A percentile compares a stretch with the other conserved stretches of the same genome.
Conservation (phyloP, 2,329 filamentous ascomycete genomes). For the Massarina eburnea region DNA sequence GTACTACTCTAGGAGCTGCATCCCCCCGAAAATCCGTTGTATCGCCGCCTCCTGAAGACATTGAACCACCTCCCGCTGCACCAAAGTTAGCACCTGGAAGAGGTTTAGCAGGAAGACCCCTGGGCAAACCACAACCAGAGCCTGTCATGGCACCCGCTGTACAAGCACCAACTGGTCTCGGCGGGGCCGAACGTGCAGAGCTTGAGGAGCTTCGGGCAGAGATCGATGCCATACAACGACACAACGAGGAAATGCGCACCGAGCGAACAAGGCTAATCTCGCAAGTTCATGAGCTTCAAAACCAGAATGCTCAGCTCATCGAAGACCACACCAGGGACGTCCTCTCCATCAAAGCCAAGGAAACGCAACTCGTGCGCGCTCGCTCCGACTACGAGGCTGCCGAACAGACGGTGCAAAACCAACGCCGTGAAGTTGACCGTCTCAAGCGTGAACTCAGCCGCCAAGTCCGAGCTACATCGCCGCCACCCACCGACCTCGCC, state of each 20-base stretch:
- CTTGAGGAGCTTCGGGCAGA: constrained; percentile 83
- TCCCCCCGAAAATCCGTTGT: constrained; percentile 48
- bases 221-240: constrained; percentile 74
- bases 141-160: constrained; percentile 50
- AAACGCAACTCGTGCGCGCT: constrained; percentile 92
- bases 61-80: constrained; percentile 49
- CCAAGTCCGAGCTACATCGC: constrained; percentile 56
- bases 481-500: constrained; percentile 51
- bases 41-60: constrained; percentile 52
- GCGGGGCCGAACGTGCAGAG: constrained; percentile 84
- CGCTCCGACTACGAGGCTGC: constrained; percentile 87
- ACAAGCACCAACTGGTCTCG: constrained; percentile 63
- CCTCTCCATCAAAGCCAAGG: constrained; percentile 95
- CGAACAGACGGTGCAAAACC: constrained; percentile 80
- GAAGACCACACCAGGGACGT: constrained; percentile 97
- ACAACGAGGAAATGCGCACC: constrained; percentile 77
- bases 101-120: constrained; percentile 81
- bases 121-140: constrained; percentile 83
- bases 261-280: constrained; percentile 81
- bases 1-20: constrained; percentile 28
- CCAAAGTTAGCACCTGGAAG: constrained; percentile 66
- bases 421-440: constrained; percentile 85
- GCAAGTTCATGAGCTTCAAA: constrained; percentile 91
- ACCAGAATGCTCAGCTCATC: constrained; percentile 94
- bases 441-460: constrained; percentile 80